Evolutionary conservation across 2,329 filamentous ascomycete genomes (phyloP).

Genomic region (Colletotrichum spinosum): DNA sequence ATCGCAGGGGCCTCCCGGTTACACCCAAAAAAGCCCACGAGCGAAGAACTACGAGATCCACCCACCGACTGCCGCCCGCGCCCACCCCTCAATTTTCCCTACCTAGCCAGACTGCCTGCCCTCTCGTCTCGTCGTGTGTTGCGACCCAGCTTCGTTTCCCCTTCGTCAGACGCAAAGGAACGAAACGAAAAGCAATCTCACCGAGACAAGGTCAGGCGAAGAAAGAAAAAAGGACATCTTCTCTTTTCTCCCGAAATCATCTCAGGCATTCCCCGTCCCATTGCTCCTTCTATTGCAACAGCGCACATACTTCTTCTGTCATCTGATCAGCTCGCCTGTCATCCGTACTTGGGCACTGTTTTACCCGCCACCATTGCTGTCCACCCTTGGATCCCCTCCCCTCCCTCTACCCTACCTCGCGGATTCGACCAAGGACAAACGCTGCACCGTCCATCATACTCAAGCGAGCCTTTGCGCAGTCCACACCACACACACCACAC

Average conservation of each 20-base stretch:
- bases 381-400: slow-evolving; percentile 17
- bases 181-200: too few species aligned
- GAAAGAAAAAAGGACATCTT: slow-evolving; percentile 9
- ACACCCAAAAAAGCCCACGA: slow-evolving; percentile 33
- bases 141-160: too few species aligned
- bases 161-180: too few species aligned
- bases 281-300: not conserved
- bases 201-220: too few species aligned
- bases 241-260: slow-evolving; percentile 2
- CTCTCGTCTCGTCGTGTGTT: too few species aligned
- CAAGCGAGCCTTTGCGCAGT: not conserved
- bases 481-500: not conserved
- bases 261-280: not conserved
- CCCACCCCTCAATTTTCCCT: slow-evolving; percentile 37
- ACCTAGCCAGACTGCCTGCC: slow-evolving; percentile 19
- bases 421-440: slow-evolving; percentile 28
- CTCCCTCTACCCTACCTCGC: not conserved
- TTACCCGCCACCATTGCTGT: slow-evolving; percentile 8
- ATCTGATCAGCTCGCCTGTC: slow-evolving; percentile 29
- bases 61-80: slow-evolving; percentile 37
- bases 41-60: slow-evolving; percentile 36
- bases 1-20: slow-evolving; percentile 36
- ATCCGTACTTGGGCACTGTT: slow-evolving; percentile 9
- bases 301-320: slow-evolving; percentile 6
- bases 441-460: slow-evolving; percentile 19